These are phyloP conservation scores for Clavispora phyllophila DNA, from an alignment of 805 yeast species.

Conservation along the genomic window DNA sequence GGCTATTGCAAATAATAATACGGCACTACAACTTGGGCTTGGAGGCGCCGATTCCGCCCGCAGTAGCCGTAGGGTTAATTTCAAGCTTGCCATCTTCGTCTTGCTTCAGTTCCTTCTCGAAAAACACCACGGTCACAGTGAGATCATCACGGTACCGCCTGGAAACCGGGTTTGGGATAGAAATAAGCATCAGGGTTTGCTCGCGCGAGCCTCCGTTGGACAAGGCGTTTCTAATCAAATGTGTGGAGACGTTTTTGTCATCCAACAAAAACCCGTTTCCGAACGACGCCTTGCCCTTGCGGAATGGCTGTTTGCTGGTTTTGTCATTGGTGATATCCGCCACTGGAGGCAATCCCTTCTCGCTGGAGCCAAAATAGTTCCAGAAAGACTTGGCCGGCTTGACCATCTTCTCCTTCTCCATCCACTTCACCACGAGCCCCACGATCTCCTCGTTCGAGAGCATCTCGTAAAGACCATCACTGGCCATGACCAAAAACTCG, in stretches of 20 bases:
- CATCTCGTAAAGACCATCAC: constrained; percentile 92
- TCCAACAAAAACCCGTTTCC: constrained; percentile 51
- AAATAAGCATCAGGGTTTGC: constrained; percentile 80
- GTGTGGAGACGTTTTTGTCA: constrained; percentile 89
- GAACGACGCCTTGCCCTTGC: constrained; percentile 41
- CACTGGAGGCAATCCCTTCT: constrained; percentile 57
- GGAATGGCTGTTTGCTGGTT: constrained; percentile 69
- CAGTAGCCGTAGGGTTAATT: constrained; percentile 52
- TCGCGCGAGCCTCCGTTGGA: constrained; percentile 83
- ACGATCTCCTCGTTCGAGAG: constrained; percentile 89
- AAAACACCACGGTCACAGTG: constrained; percentile 93
- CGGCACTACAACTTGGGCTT: constrained; percentile 49
- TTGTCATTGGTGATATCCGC: constrained; percentile 55
- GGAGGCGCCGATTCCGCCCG: constrained; percentile 45
- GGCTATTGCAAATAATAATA: no score
- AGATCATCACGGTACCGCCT: constrained; percentile 93
- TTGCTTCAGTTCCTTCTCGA: constrained; percentile 54
- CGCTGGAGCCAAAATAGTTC: constrained; percentile 37
- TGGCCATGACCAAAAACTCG: constrained; percentile 86
- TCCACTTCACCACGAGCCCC: constrained; percentile 89
- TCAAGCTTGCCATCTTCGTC: constrained; percentile 47
- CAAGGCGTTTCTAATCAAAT: constrained; percentile 87
- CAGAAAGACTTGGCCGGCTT: constrained; percentile 47
- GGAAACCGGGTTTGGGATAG: constrained; percentile 87
- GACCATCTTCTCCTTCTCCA: constrained; percentile 65